Percentiles rank a stretch among this genome's conserved stretches.
phyloP scores from a whole-genome alignment of 2,329 filamentous ascomycete species.

The Zasmidium citrigriseum region DNA sequence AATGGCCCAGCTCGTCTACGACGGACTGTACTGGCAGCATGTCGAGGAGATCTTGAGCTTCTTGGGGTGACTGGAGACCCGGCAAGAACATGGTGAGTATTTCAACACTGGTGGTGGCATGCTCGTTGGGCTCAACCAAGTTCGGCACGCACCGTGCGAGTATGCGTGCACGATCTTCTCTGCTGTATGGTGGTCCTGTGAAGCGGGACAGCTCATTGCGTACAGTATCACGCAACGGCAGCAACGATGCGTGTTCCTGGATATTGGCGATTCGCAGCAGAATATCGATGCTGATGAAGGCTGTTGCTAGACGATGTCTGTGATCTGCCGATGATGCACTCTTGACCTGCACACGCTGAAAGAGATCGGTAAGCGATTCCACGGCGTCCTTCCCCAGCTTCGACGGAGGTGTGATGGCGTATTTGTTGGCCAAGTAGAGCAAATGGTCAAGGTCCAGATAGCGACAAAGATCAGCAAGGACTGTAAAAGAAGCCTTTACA shows the following conservation, averaged over 20 bases:
- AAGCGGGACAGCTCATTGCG: conserved; percentile 24
- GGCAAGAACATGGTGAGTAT: conserved; percentile 25
- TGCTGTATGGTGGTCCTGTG: conserved; percentile 6
- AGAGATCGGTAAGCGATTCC: conserved; percentile 22
- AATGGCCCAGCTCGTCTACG: conserved; percentile 42
- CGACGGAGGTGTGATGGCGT: conserved; percentile 49
- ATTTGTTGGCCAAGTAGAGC: conserved; percentile 70
- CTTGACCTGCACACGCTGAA: conserved; percentile 16
- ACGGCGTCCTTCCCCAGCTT: conserved; percentile 27
- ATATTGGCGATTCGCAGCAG: conserved; percentile 20
- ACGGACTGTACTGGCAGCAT: conserved; percentile 27
- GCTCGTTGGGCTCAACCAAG: conserved; percentile 15
- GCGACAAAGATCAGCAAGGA: conserved; percentile 56
- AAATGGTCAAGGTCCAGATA: conserved; percentile 50
- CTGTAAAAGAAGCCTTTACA: conserved; percentile 74
- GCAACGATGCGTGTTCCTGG: conserved; percentile 6
- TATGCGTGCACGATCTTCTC: conserved; percentile 24
- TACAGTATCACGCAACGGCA: conserved; percentile 20
- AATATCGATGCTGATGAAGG: conserved; percentile 31
- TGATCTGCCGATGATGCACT: conserved; percentile 3
- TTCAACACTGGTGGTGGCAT: conserved; percentile 27
- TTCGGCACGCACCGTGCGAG: conserved; percentile 26
- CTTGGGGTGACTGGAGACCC: conserved; percentile 6
- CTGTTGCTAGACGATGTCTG: conserved; percentile 18
- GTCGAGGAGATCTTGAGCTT: conserved; percentile 21